These are phyloP conservation scores for Cytospora schulzeri DNA, from an alignment of 2,329 filamentous ascomycete species.

Conservation along the genomic window DNA sequence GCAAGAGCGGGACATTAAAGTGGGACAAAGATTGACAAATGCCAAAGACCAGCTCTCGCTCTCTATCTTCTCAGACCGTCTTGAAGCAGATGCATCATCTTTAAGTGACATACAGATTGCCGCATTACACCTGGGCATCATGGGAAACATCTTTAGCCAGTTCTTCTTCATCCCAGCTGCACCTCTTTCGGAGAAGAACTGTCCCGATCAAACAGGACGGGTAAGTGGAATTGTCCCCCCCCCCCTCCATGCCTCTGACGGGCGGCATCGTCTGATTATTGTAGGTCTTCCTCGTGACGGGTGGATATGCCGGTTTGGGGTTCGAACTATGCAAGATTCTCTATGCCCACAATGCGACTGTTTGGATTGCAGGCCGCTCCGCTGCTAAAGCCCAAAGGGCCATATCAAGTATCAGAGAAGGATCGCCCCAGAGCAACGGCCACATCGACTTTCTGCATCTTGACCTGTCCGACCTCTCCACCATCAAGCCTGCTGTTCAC, in stretches of 20 bases:
- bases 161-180: slow-evolving; percentile 31
- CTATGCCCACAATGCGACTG: slow-evolving; percentile 49
- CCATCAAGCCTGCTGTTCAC: slow-evolving; percentile 9
- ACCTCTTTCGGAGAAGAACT: slow-evolving; percentile 33
- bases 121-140: slow-evolving; percentile 17
- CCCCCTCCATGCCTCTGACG: slow-evolving; percentile 16
- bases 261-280: not conserved
- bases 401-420: not conserved
- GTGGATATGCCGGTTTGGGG: slow-evolving; percentile 39
- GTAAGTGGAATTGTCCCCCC: slow-evolving; percentile 24
- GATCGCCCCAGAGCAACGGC: slow-evolving; percentile 1
- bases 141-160: slow-evolving; percentile 34
- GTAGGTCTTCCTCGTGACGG: slow-evolving; percentile 45
- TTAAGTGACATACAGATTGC: not conserved
- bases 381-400: slow-evolving; percentile 1
- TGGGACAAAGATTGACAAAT: too few relatives aligned
- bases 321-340: slow-evolving; percentile 50
- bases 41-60: too few relatives aligned
- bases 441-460: slow-evolving; percentile 2
- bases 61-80: too few relatives aligned
- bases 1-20: too few relatives aligned
- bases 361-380: slow-evolving; percentile 50
- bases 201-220: slow-evolving; percentile 32
- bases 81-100: too few relatives aligned
- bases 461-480: slow-evolving; percentile 18